Evolutionary conservation across 2,329 filamentous ascomycete species (phyloP), one percentile per base, ranked within the genome.

Genomic region (Nemania serpens): DNA sequence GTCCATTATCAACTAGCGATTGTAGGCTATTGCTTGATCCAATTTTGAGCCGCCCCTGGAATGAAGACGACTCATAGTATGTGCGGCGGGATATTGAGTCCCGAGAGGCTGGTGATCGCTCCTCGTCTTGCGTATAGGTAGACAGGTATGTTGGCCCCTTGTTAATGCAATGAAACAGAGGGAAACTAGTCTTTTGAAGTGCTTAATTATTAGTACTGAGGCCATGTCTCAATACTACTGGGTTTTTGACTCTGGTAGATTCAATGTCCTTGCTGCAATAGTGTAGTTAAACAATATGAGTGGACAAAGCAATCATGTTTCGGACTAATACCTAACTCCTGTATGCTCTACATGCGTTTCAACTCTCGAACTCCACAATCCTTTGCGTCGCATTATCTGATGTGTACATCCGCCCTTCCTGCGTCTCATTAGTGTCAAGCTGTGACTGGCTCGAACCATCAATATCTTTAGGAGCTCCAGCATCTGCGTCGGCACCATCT

Each of bases 401-500:
- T 37, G 64, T 59, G 37, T 62, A 61, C 33, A 67, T 56, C 29
- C 64, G 65, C 46, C 62, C 68, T 18, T 59, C 66, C 59, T 66
- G 68, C 55, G 53, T 63, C 50, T 45, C 62, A 66, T 73, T 71
- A 25, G 64, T 65, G 34, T 69, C 74, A 62, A 74, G 61, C 61
- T 64, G 67, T 54, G 59, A 68, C 61, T 61, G 67, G 41, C 68
- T 65, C 64, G 70, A 63, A 69, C 71, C 71, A 67, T 73, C 71
- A 55, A 73, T 70, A 39, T 70, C 72, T 61, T 71, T 73, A 10
- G 66, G 55, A 17, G 77, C 84, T 12, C 84, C 84, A 0, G 89
- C 87, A 66, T 87, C 85, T 2, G 87, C 90, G 72, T 94, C 91
- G 1, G 88, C 88, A 0, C 89, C 91, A 67, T 90, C 88, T 13